Conservation (phyloP, 768 basidiomycete species). For the Mycena amicta region DNA sequence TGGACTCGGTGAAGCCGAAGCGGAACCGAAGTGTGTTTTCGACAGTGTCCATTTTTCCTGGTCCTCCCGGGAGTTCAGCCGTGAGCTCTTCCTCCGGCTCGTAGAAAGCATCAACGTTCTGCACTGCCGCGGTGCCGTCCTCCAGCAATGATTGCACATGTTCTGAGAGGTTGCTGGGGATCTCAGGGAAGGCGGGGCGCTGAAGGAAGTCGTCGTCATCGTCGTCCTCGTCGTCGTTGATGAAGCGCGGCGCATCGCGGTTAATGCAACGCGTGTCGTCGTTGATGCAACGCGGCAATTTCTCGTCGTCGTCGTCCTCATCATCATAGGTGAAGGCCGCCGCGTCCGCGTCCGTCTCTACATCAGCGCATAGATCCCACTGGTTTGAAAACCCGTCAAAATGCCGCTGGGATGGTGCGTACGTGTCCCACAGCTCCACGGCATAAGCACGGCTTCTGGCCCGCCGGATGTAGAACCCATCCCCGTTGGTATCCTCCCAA, state of each 20-base stretch:
- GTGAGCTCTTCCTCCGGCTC: neutral
- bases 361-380: neutral
- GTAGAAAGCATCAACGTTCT: neutral
- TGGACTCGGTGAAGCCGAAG: neutral
- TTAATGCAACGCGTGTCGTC: no score
- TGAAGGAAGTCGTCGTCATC: neutral
- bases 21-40: neutral
- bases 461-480: neutral
- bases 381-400: neutral
- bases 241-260: neutral
- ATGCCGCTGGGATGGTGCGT: neutral
- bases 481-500: neutral
- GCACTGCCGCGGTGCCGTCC: neutral
- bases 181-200: neutral
- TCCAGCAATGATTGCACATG: neutral
- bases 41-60: neutral
- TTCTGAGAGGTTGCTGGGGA: neutral
- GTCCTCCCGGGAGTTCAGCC: neutral
- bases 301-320: neutral
- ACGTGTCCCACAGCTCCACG: neutral
- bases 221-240: neutral
- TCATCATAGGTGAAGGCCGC: neutral
- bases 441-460: neutral
- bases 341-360: neutral
- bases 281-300: no score